Conservation (phyloP, 352 stramenopile species). For the Pythium periplocum region DNA sequence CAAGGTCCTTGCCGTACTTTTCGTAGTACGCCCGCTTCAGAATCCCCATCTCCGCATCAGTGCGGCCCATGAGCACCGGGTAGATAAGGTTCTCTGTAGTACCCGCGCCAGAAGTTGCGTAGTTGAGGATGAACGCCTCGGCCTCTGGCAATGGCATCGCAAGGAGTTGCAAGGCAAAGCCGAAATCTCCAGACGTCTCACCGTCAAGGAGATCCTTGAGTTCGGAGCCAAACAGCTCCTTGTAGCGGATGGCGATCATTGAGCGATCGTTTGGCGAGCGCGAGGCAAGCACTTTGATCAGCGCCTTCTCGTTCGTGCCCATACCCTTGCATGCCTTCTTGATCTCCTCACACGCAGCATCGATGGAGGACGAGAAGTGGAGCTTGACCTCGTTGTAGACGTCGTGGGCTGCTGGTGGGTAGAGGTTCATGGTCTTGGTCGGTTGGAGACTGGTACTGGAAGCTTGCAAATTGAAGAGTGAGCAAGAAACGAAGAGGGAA, state of each 20-base stretch:
- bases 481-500: too few relatives aligned
- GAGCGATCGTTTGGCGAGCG: slow-evolving; percentile 39
- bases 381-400: slow-evolving; percentile 62
- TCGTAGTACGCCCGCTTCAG: slow-evolving; percentile 46
- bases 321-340: slow-evolving; percentile 52
- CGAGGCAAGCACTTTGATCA: slow-evolving; percentile 47
- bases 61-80: slow-evolving; percentile 31
- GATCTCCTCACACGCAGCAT: slow-evolving; percentile 54
- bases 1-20: slow-evolving; percentile 35
- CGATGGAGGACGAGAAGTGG: slow-evolving; percentile 32
- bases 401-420: slow-evolving; percentile 11
- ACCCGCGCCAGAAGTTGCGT: slow-evolving; percentile 49
- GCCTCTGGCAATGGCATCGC: slow-evolving; percentile 45
- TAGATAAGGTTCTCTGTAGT: slow-evolving; percentile 61
- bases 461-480: too few relatives aligned
- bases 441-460: too few relatives aligned
- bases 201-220: slow-evolving; percentile 53
- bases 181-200: slow-evolving; percentile 59
- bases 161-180: slow-evolving; percentile 54
- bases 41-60: slow-evolving; percentile 31
- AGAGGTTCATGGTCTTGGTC: too few relatives aligned
- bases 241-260: slow-evolving; percentile 49
- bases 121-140: slow-evolving; percentile 55
- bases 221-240: slow-evolving; percentile 41
- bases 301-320: slow-evolving; percentile 58